Evolutionary conservation across 441 rosid genomes (phyloP).

Genomic region (Erodium texanum): DNA sequence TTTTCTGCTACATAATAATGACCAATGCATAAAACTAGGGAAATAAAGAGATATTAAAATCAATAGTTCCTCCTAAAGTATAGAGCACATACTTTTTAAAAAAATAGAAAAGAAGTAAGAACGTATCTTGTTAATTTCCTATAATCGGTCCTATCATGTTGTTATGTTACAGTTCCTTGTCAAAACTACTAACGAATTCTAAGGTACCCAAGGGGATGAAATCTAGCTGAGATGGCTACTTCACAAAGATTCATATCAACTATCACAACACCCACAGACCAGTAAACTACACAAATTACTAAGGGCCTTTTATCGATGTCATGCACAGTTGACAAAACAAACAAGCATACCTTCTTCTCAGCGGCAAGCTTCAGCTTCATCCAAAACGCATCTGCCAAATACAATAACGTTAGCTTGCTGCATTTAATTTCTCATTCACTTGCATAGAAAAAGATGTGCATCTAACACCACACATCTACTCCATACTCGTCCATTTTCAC

Average conservation of each 20-base stretch:
- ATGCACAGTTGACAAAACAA: background rate
- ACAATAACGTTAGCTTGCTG: background rate
- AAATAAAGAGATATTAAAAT: background rate
- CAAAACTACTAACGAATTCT: background rate
- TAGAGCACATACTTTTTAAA: background rate
- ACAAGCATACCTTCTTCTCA: constrained; percentile 45
- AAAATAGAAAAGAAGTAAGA: background rate
- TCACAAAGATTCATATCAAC: background rate
- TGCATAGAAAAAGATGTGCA: background rate
- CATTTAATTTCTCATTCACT: background rate
- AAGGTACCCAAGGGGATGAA: background rate
- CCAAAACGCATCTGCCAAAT: constrained; percentile 64
- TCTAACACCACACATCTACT: background rate
- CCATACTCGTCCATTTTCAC: background rate
- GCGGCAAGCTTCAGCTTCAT: constrained; percentile 54
- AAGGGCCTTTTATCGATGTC: background rate
- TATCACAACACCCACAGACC: background rate
- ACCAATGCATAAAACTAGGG: background rate
- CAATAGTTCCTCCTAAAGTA: background rate
- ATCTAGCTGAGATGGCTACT: background rate
- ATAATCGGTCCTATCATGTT: background rate
- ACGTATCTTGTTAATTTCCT: background rate
- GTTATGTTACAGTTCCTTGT: background rate
- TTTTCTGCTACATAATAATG: background rate
- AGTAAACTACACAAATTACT: background rate